Base-by-base conservation (phyloP, 192 early-diverging fungal species). In the Backusella macrospora region DNA sequence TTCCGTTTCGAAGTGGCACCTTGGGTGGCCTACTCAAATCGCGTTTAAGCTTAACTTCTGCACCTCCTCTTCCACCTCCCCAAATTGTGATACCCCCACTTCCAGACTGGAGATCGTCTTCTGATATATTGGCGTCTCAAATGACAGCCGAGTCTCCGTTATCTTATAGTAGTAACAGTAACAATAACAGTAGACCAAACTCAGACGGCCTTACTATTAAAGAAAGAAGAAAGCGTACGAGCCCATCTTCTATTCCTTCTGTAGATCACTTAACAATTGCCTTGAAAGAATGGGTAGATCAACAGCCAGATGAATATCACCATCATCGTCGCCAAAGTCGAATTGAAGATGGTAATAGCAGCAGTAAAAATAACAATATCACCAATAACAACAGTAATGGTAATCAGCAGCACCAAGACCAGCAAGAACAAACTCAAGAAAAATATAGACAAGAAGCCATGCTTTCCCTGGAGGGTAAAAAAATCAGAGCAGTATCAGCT, bases 361-460 rank as follows among this genome's bases (percentile, higher is more conserved):
- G 2, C 49, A 52, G 49, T 18, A 52, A 52, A 6, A 23, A 18
- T 18, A 18, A 21, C 49, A 8, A 52, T 8, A 5, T 21, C 18
- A 59, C 18, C 5, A 21, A 7, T 12, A 59, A 59, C 1, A 59
- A 59, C n/a, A 59, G 3, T 12, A 59, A 14, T 52, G 29, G 2
- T 34, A 34, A 34, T 34, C 29, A 34, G 29, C 29, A 34, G 29
- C 29, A 34, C 1, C 29, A 34, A 34, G 29, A 34, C 29, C 29
- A 23, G 18, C 49, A 52, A 21, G 49, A 52, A 52, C 9, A 23
- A 21, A 52, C 44, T 16, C 62, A 62, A 34, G 55, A 72, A n/a
- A 62, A 62, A 5, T 62, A 40, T 21, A 42, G 71, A 65, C 71
- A 72, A 15, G 71, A 72, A 18, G 71, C 71, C 23, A 72, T 72